Evolutionary conservation across 371 early-diverging fungal genomes (phyloP).

Genomic region (Globomyces sp.): DNA sequence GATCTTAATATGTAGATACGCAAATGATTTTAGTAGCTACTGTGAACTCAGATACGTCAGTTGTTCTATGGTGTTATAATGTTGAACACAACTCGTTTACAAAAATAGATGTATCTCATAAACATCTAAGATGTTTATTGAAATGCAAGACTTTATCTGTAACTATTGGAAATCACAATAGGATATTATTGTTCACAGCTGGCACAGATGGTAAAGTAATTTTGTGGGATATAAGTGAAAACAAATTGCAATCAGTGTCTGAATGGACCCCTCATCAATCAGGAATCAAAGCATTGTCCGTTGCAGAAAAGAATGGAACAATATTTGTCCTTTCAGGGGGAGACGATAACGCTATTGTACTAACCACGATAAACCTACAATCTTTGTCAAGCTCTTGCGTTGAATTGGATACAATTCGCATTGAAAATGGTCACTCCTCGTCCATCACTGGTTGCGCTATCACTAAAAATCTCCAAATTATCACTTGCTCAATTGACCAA

Average conservation of each 20-base stretch:
- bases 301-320: not conserved
- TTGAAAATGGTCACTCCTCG: not conserved
- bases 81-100: not conserved
- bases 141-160: not conserved
- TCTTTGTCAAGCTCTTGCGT: too few species aligned
- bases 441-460: not conserved
- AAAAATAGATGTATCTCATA: not conserved
- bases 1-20: too few species aligned
- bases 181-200: not conserved
- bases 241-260: not conserved
- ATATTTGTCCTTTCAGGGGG: not conserved
- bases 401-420: not conserved
- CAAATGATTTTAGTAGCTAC: not conserved
- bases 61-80: not conserved
- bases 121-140: not conserved
- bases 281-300: not conserved
- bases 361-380: not conserved
- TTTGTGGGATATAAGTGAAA: not conserved
- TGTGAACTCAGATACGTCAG: conserved; percentile 2
- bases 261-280: conserved; percentile 1
- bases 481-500: conserved; percentile 5
- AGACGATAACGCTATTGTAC: not conserved
- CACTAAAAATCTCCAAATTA: not conserved
- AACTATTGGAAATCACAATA: not conserved
- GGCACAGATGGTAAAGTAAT: conserved; percentile 7